Percentiles rank a stretch among this genome's conserved stretches.
These are phyloP conservation scores for Colletotrichum paranaense DNA, from an alignment of 2,329 filamentous ascomycete genomes.

Conservation along the genomic window DNA sequence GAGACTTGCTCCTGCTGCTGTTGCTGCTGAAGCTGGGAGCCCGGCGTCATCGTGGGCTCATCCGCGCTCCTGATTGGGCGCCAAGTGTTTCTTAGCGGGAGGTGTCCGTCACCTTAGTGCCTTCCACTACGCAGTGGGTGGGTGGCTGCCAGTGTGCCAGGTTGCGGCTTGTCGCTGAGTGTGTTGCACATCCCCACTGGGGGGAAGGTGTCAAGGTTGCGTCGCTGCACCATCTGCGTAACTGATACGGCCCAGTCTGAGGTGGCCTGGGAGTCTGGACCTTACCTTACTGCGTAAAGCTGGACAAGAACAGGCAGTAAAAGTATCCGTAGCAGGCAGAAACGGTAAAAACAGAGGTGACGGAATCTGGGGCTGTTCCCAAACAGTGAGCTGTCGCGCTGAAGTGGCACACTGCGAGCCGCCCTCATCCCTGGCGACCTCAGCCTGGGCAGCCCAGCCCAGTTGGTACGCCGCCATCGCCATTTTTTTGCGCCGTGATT, in stretches of 20 bases:
- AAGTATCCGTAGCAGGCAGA: background rate
- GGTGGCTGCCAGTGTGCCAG: background rate
- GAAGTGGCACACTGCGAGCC: slow-evolving; percentile 14
- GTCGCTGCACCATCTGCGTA: slow-evolving; percentile 2
- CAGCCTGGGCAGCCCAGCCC: background rate
- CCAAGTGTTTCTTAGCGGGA: background rate
- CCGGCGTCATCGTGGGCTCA: slow-evolving; percentile 27
- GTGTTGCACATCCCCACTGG: background rate
- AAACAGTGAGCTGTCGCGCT: slow-evolving; percentile 16
- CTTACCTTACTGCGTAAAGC: background rate
- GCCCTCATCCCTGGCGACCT: slow-evolving; percentile 28
- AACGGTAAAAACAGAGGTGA: slow-evolving; percentile 4
- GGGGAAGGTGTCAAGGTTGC: background rate
- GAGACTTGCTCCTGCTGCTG: background rate
- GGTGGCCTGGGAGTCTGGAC: slow-evolving; percentile 10
- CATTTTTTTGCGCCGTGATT: slow-evolving; percentile 2
- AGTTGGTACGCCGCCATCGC: background rate
- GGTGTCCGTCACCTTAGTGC: background rate
- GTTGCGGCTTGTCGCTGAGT: background rate
- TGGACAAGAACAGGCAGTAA: background rate
- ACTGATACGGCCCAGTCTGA: slow-evolving; percentile 14
- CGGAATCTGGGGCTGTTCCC: background rate
- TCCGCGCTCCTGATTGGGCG: slow-evolving; percentile 15
- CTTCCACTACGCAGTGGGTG: background rate
- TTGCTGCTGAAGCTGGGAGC: background rate